phyloP scores from a whole-genome alignment of 1,284 basidiomycete species.

The Ceratobasidium sp. region DNA sequence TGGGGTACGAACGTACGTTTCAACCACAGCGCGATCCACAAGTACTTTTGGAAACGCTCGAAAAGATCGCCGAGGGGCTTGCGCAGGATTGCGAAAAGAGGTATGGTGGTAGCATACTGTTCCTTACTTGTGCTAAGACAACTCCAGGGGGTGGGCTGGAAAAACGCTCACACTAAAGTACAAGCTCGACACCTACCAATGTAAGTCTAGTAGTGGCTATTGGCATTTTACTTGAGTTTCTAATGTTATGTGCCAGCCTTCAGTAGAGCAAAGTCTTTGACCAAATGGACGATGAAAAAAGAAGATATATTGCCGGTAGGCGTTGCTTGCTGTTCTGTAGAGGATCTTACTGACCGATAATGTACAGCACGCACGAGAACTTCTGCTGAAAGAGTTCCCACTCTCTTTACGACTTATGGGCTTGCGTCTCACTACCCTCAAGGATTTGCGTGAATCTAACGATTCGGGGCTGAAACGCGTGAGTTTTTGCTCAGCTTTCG shows the following conservation, averaged over 20 bases:
- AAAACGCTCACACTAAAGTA: constrained; percentile 84
- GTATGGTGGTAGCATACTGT: background rate
- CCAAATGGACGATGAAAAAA: constrained; percentile 79
- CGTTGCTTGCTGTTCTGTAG: background rate
- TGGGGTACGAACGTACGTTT: constrained; percentile 76
- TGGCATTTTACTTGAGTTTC: background rate
- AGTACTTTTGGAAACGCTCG: constrained; percentile 36
- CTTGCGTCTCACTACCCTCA: constrained; percentile 84
- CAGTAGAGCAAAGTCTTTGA: constrained; percentile 83
- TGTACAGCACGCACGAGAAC: constrained; percentile 78
- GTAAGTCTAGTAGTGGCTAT: constrained; percentile 56
- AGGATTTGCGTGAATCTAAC: constrained; percentile 73
- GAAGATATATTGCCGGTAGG: constrained; percentile 80
- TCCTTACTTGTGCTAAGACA: background rate
- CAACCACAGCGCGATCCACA: constrained; percentile 29
- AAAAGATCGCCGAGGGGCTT: constrained; percentile 44
- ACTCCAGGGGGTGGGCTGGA: constrained; percentile 74
- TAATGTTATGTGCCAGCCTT: constrained; percentile 66
- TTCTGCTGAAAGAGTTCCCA: constrained; percentile 84
- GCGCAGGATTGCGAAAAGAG: constrained; percentile 46
- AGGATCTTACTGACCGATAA: constrained; percentile 41
- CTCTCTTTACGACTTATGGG: constrained; percentile 84
- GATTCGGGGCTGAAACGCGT: constrained; percentile 74
- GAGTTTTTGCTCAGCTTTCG: constrained; percentile 8
- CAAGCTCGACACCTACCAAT: constrained; percentile 83